A percentile compares a stretch with the other conserved stretches of the same genome.
Conservation (phyloP, 805 yeast species). For the Candida sanyiensis region DNA sequence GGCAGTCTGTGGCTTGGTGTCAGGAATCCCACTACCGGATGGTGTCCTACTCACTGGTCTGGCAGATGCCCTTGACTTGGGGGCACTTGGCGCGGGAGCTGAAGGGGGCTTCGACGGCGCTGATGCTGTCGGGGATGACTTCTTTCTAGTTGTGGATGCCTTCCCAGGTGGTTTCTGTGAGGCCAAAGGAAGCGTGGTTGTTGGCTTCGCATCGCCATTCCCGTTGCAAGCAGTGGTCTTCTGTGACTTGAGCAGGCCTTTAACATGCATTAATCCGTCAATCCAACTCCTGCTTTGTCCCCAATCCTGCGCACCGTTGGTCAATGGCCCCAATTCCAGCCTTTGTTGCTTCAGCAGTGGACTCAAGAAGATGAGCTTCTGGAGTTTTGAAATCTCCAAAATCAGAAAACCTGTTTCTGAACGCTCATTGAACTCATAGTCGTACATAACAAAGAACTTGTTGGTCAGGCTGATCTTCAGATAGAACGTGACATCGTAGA, state of each 20-base stretch:
- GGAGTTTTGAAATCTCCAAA: conserved; percentile 52
- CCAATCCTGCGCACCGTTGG: conserved; percentile 21
- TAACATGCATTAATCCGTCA: conserved; percentile 60
- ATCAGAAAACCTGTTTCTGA: conserved; percentile 55
- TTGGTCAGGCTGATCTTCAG: conserved; percentile 42
- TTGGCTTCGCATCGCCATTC: neutral
- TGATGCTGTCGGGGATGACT: conserved; percentile 7
- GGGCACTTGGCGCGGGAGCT: conserved; percentile 1
- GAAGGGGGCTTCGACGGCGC: conserved; percentile 10
- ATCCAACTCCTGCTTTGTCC: conserved; percentile 59
- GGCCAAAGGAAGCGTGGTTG: neutral
- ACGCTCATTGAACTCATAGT: conserved; percentile 64
- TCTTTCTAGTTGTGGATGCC: neutral
- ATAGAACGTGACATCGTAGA: conserved; percentile 16
- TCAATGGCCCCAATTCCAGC: conserved; percentile 4
- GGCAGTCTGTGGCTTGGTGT: conserved; percentile 12
- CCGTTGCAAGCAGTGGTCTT: neutral
- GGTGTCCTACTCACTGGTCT: conserved; percentile 6
- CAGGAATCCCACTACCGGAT: neutral
- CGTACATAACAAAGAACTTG: conserved; percentile 65
- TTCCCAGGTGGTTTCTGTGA: conserved; percentile 5
- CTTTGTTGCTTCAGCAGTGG: conserved; percentile 27
- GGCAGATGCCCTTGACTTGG: conserved; percentile 4
- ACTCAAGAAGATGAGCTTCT: conserved; percentile 51
- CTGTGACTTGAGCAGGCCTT: conserved; percentile 39